Evolutionary conservation across 2,329 filamentous ascomycete genomes (phyloP).

Genomic region (Pseudopithomyces chartarum): DNA sequence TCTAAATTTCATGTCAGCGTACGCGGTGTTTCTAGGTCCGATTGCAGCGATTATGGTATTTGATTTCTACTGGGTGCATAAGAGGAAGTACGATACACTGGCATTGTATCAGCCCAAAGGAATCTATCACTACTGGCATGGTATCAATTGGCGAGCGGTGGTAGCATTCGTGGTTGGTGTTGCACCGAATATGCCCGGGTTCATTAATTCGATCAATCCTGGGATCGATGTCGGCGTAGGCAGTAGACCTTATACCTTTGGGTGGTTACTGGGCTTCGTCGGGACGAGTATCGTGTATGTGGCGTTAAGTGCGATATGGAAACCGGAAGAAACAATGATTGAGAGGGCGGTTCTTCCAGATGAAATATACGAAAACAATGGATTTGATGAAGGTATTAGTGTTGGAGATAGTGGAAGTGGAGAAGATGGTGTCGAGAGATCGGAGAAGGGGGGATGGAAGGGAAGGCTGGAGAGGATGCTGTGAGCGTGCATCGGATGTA

Average conservation of each 20-base stretch:
- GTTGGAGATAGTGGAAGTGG: conserved; percentile 30
- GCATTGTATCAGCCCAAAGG: conserved; percentile 57
- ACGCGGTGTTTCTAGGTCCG: conserved; percentile 68
- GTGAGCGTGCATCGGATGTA: conserved; percentile 13
- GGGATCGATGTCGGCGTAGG: conserved; percentile 53
- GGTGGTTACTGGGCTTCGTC: conserved; percentile 69
- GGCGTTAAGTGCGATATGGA: conserved; percentile 54
- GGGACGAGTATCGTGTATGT: conserved; percentile 62
- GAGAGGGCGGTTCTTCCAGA: conserved; percentile 45
- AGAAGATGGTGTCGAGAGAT: conserved; percentile 18
- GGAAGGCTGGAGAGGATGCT: conserved; percentile 38
- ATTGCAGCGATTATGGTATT: conserved; percentile 65
- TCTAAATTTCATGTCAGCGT: conserved; percentile 67
- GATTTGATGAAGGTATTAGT: conserved; percentile 35
- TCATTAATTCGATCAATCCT: conserved; percentile 52
- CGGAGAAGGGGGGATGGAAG: conserved; percentile 42
- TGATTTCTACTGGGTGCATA: conserved; percentile 65
- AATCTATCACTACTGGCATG: conserved; percentile 58
- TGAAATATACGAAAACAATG: conserved; percentile 43
- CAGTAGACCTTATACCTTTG: conserved; percentile 63
- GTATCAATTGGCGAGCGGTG: conserved; percentile 65
- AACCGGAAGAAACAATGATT: conserved; percentile 57
- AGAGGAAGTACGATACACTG: conserved; percentile 54
- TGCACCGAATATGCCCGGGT: conserved; percentile 61
- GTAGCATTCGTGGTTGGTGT: conserved; percentile 63